Conservation (phyloP, 2,329 filamentous ascomycete species). For the Alternaria angustiovoidea region DNA sequence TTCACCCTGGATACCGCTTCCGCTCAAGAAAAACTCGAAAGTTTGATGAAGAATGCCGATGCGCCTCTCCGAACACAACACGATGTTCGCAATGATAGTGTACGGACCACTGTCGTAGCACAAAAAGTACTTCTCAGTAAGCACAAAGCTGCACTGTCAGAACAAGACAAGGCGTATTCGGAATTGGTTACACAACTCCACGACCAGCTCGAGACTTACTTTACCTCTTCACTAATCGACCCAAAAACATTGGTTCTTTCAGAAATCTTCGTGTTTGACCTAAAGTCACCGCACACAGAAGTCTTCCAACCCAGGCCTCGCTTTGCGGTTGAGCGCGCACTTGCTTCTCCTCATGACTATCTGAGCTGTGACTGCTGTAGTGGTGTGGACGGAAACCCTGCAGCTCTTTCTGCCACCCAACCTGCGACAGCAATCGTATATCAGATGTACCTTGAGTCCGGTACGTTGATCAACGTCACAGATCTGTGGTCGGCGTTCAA, state of each 20-base stretch:
- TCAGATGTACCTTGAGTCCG: conserved; percentile 80
- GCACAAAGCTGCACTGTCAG: conserved; percentile 74
- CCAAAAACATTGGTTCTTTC: conserved; percentile 67
- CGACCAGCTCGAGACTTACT: conserved; percentile 59
- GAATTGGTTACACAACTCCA: conserved; percentile 67
- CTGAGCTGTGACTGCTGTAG: conserved; percentile 75
- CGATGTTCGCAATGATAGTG: conserved; percentile 71
- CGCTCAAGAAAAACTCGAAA: conserved; percentile 48
- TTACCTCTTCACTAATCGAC: conserved; percentile 56
- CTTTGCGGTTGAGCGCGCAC: conserved; percentile 73
- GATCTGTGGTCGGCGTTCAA: conserved; percentile 83
- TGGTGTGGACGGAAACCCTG: conserved; percentile 49
- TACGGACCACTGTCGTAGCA: conserved; percentile 80
- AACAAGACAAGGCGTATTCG: conserved; percentile 76
- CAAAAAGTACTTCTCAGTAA: conserved; percentile 83
- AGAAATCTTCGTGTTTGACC: conserved; percentile 80
- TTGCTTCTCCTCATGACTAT: conserved; percentile 79
- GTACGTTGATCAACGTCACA: conserved; percentile 77
- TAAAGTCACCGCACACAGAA: conserved; percentile 72
- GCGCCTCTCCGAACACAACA: conserved; percentile 74
- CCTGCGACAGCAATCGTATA: conserved; percentile 79
- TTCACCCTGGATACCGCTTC: conserved; percentile 31
- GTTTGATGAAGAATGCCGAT: conserved; percentile 33
- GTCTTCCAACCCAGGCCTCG: conserved; percentile 80
- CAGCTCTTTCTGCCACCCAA: conserved; percentile 65